Conservation (phyloP, 495 filamentous ascomycete genomes). For the Peziza echinospora region DNA sequence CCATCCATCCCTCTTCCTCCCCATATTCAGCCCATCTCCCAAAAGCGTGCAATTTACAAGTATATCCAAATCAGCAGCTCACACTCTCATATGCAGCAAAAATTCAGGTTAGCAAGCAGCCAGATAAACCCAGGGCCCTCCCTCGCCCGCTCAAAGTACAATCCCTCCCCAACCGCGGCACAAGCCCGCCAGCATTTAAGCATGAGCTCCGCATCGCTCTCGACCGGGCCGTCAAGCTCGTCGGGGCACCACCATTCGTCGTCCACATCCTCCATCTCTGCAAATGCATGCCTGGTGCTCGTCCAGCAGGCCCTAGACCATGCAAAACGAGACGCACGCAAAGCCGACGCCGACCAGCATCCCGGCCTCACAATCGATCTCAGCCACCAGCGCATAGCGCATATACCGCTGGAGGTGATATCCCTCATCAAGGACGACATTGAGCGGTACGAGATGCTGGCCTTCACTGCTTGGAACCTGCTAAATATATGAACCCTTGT, state of each 20-base stretch:
- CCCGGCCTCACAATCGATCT: slow-evolving; percentile 74
- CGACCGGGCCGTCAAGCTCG: not conserved
- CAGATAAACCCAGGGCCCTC: no score
- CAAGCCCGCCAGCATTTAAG: no score
- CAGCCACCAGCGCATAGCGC: slow-evolving; percentile 57
- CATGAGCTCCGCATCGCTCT: not conserved
- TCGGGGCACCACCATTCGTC: not conserved
- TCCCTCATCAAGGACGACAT: slow-evolving; percentile 84
- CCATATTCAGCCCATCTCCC: no score
- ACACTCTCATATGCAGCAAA: no score
- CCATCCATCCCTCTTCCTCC: no score
- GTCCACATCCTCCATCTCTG: not conserved
- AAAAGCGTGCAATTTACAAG: no score
- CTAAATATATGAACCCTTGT: slow-evolving; percentile 3
- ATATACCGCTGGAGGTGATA: slow-evolving; percentile 70
- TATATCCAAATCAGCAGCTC: no score
- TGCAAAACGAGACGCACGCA: not conserved
- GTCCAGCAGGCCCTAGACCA: not conserved
- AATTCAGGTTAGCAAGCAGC: no score
- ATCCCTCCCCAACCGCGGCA: no score
- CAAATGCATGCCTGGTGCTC: not conserved
- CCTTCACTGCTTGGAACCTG: not conserved
- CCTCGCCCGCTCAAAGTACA: no score
- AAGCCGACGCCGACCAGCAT: slow-evolving; percentile 15
- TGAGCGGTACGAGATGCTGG: slow-evolving; percentile 42